Evolutionary conservation across 2,329 filamentous ascomycete genomes (phyloP).

Genomic region (Trichoderma endophyticum): DNA sequence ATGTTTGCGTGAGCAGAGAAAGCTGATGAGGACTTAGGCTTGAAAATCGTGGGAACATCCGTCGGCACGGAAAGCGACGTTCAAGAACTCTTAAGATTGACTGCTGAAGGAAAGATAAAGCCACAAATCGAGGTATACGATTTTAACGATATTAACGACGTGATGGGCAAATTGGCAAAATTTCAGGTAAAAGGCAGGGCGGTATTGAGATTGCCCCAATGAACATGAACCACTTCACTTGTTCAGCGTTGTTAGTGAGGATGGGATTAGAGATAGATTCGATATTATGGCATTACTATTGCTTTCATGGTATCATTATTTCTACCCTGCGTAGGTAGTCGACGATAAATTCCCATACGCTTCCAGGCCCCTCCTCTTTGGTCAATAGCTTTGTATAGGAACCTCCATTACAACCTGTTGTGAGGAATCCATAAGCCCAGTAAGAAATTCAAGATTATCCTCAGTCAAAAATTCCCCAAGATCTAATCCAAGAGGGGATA

Average conservation of each 20-base stretch:
- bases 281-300: neutral
- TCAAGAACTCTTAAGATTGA: conserved; percentile 5
- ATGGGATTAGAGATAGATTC: neutral
- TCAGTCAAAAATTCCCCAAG: conserved; percentile 9
- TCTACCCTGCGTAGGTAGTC: neutral
- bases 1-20: neutral
- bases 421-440: neutral
- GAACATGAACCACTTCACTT: neutral
- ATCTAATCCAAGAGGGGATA: conserved; percentile 1
- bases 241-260: neutral
- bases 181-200: neutral
- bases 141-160: neutral
- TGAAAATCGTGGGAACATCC: conserved; percentile 8
- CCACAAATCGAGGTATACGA: conserved; percentile 24
- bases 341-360: neutral
- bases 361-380: too few relatives aligned
- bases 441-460: conserved; percentile 1
- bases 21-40: neutral
- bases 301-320: neutral
- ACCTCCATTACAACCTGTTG: conserved; percentile 2
- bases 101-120: conserved; percentile 22
- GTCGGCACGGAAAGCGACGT: conserved; percentile 9
- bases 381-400: neutral
- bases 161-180: neutral
- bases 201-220: neutral